phyloP scores from a whole-genome alignment of 331 rosid genomes.

The Saraca asoca region DNA sequence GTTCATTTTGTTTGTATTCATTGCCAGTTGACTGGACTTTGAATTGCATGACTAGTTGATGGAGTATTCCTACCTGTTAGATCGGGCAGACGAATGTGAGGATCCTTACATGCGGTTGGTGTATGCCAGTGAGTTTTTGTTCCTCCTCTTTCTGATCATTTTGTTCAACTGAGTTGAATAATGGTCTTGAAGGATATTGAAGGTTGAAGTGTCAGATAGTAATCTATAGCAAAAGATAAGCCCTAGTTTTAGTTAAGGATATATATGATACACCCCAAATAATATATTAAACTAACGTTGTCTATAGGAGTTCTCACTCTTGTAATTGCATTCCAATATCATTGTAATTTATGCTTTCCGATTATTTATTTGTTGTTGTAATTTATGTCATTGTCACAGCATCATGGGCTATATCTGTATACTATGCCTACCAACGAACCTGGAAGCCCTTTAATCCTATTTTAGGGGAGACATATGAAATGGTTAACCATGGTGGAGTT shows the following conservation, averaged over 20 bases:
- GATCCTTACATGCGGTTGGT: constrained; percentile 73
- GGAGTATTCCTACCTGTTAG: constrained; percentile 73
- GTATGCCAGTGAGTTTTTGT: constrained; percentile 58
- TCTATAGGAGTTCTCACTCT: constrained; percentile 6
- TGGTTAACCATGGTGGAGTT: constrained; percentile 58
- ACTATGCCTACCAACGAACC: constrained; percentile 70
- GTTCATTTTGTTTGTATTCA: background rate
- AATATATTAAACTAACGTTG: constrained; percentile 10
- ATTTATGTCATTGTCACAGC: constrained; percentile 47
- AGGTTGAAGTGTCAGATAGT: constrained; percentile 13
- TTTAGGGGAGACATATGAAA: constrained; percentile 75
- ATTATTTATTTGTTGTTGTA: constrained; percentile 23
- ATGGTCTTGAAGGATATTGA: background rate
- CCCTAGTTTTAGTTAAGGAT: constrained; percentile 14
- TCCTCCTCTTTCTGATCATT: background rate
- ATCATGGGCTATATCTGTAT: constrained; percentile 77
- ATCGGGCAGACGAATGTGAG: constrained; percentile 70
- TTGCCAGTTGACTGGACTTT: constrained; percentile 22
- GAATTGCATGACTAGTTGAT: constrained; percentile 52
- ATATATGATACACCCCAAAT: constrained; percentile 8
- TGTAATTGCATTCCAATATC: constrained; percentile 22
- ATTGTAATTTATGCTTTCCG: constrained; percentile 3
- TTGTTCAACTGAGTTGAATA: constrained; percentile 11
- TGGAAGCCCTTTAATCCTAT: constrained; percentile 86
- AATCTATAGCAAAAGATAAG: constrained; percentile 16